phyloP scores from a whole-genome alignment of 1,284 basidiomycete species.

The Coniferiporia sulphurascens region DNA sequence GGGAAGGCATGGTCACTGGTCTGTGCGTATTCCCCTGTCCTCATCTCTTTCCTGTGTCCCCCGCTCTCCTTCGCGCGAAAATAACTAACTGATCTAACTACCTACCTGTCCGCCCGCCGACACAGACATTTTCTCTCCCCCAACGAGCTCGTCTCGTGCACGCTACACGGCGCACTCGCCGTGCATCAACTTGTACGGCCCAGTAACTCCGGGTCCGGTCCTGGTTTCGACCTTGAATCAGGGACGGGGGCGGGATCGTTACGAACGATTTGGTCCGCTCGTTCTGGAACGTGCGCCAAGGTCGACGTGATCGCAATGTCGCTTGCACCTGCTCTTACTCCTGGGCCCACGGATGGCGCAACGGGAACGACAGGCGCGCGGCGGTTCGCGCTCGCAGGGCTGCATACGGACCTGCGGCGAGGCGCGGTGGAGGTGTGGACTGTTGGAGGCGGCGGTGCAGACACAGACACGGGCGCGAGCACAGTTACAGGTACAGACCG shows the following conservation, averaged over 20 bases:
- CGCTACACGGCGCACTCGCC: constrained; percentile 53
- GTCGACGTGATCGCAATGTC: constrained; percentile 47
- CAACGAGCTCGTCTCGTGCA: constrained; percentile 45
- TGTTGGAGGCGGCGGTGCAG: neutral
- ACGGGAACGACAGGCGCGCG: constrained; percentile 26
- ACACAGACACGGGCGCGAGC: constrained; percentile 10
- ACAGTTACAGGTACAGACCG: too few relatives aligned
- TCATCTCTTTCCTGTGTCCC: constrained; percentile 8
- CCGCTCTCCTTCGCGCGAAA: too few relatives aligned
- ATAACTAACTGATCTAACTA: too few relatives aligned
- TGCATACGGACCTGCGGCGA: constrained; percentile 44
- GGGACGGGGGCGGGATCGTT: constrained; percentile 30
- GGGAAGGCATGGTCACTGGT: constrained; percentile 66
- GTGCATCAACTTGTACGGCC: constrained; percentile 39
- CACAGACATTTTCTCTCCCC: constrained; percentile 47
- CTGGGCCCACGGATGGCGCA: too few relatives aligned
- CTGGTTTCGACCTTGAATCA: neutral
- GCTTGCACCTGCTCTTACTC: too few relatives aligned
- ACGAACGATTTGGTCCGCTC: constrained; percentile 40
- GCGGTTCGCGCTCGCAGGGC: constrained; percentile 53
- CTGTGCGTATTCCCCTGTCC: constrained; percentile 39
- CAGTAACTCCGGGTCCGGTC: constrained; percentile 18
- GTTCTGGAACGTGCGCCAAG: constrained; percentile 44
- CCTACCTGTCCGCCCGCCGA: too few relatives aligned
- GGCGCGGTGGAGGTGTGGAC: constrained; percentile 59